A percentile compares a stretch with the other conserved stretches of the same genome.
phyloP scores from a whole-genome alignment of 495 filamentous ascomycete species.

The Hypoxylon cercidicola region DNA sequence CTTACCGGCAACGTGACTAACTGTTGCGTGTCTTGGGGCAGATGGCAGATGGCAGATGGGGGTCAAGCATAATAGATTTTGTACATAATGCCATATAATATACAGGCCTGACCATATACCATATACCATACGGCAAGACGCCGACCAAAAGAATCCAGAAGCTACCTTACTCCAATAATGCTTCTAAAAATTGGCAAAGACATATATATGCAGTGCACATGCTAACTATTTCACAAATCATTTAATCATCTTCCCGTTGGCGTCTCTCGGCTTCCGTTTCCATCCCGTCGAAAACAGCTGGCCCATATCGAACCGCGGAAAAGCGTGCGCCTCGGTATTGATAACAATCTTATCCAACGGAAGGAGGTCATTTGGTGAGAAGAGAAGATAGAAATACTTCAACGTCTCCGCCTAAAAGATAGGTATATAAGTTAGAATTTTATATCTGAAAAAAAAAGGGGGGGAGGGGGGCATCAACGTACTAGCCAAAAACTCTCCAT shows the following conservation, averaged over 20 bases:
- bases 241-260: slow-evolving; percentile 48
- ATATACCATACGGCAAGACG: slow-evolving; percentile 22
- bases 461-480: slow-evolving; percentile 44
- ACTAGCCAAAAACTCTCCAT: slow-evolving; percentile 98
- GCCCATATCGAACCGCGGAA: slow-evolving; percentile 85
- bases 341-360: slow-evolving; percentile 87
- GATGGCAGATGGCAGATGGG: too few species aligned
- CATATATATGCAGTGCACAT: slow-evolving; percentile 25
- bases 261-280: slow-evolving; percentile 72
- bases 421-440: slow-evolving; percentile 20
- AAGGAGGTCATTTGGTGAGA: slow-evolving; percentile 84
- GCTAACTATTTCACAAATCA: slow-evolving; percentile 14
- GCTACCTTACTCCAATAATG: slow-evolving; percentile 31
- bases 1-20: too few species aligned
- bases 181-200: slow-evolving; percentile 7
- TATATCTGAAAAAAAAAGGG: slow-evolving; percentile 6
- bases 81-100: slow-evolving; percentile 17
- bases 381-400: slow-evolving; percentile 97
- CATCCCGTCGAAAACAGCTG: slow-evolving; percentile 88
- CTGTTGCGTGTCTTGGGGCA: too few species aligned
- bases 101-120: slow-evolving; percentile 11
- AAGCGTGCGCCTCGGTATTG: slow-evolving; percentile 94
- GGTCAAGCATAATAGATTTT: slow-evolving; percentile 13
- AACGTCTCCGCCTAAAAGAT: slow-evolving; percentile 85
- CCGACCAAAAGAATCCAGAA: slow-evolving; percentile 8